Base-by-base conservation (phyloP, 2,329 filamentous ascomycete genomes). In the Truncatella angustata region DNA sequence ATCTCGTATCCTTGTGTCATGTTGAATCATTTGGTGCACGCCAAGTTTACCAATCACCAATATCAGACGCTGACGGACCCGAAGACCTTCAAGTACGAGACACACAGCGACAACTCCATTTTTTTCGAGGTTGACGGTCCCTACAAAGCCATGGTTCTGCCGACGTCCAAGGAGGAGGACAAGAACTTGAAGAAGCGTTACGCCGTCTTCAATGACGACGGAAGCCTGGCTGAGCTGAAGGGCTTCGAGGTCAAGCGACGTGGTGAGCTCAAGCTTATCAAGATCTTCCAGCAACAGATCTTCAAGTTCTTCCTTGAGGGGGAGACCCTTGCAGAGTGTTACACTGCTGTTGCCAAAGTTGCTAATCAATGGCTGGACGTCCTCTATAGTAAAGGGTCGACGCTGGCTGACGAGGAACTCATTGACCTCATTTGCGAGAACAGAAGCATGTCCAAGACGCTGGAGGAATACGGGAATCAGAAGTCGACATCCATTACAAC, bases 371-470 rank as follows among this genome's bases (percentile, higher is more conserved):
- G 94, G 94, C 78, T 99, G 4, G 95, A 99, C 69, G 94, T 99
- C 3, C 75, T 99, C 28, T 84, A 97, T 65, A 90, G 84, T 62
- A 92, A 90, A 59, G 94, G 95, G 14, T 81, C 87, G 3, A 97
- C 92, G 1, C 76, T 99, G 12, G 92, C 93, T 0, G 93, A 99
- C 60, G 93, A 97, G 67, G 94, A 99, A 66, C 81, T 99, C 36
- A 97, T 99, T 70, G 93, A 99, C 63, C 86, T 99, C n/a, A 99
- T 99, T 84, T 97, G 91, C 46, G 94, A 99, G 70, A 99, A 99
- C 73, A 87, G 95, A 74, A 97, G 85, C 74, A 99, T 99, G 94
- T 82, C 86, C 16, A 99, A 99, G 73, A 95, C 94, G 0, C 76
- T 99, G 1, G 93, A 97, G 60, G 95, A 99, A 71, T 99, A 99